Base-by-base conservation (phyloP, 2,329 filamentous ascomycete genomes). In the Aspergillus carbonarius region DNA sequence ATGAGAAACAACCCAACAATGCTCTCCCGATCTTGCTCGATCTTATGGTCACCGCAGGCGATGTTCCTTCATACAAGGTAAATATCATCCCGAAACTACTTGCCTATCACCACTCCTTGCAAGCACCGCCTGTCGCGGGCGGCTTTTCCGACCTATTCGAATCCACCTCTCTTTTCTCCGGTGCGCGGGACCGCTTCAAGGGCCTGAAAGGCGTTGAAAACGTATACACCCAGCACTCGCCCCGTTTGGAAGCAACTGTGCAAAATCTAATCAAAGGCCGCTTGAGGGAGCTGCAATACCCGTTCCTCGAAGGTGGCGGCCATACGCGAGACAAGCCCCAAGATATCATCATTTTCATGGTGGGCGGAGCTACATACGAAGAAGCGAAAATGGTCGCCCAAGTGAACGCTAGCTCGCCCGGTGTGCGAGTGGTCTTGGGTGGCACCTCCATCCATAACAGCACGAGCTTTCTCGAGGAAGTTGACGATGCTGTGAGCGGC, bases 181-280 rank as follows among this genome's bases (percentile, higher is more conserved):
- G 91, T 12, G 92, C 93, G 10, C 85, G 92, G 39, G 91, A 89
- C 69, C 87, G 93, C 5, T 92, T 99, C 75, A 96, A 96, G 70
- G 95, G 95, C 0, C 82, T 99, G 13, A 97, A 98, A 71, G 95
- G 95, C 1, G 95, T 99, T 1, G 96, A 99, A 74, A 99, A 99
- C 68, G 95, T 99, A 27, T 99, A 99, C 74, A 99, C 95, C 0
- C 96, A 99, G 74, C 95, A 99, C 74, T 96, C 92, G 5, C 92
- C 96, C 0, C 83, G 92, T 20, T 77, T 99, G 15, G 93, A 97
- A 74, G 85, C 85, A 23, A 98, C 92, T 0, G 78, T 99, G 17
- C 93, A 97, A 72, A 93, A 93, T 67, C 81, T 99, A 53, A 93
- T 98, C 78, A 97, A 96, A 72, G 96, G 95, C 0, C 86, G 90